A percentile compares a stretch with the other conserved stretches of the same genome.
Evolutionary conservation across 495 filamentous ascomycete genomes (phyloP).

Genomic region (Penicillium pulvis): DNA sequence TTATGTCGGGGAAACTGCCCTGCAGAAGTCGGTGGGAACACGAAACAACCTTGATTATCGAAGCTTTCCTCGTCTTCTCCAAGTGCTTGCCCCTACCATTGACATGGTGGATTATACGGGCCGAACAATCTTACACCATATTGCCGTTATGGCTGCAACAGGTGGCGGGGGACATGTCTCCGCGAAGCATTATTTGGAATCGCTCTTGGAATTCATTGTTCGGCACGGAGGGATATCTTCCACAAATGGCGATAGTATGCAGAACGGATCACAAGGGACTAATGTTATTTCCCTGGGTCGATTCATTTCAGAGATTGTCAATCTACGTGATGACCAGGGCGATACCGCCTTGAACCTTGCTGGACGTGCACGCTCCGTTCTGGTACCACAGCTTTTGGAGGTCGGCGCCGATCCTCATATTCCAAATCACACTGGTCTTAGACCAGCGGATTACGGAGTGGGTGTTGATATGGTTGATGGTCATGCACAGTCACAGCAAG

Average conservation of each 20-base stretch:
- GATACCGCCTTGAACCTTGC: constrained; percentile 95
- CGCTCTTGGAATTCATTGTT: constrained; percentile 89
- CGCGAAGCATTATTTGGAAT: constrained; percentile 91
- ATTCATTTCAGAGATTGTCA: constrained; percentile 96
- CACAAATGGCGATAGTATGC: constrained; percentile 34
- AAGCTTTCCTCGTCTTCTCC: constrained; percentile 81
- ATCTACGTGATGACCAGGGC: constrained; percentile 85
- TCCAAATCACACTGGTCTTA: constrained; percentile 81
- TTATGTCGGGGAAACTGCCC: constrained; percentile 80
- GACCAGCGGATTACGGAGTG: constrained; percentile 89
- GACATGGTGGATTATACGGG: constrained; percentile 86
- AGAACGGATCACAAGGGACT: constrained; percentile 33
- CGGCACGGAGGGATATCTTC: constrained; percentile 68
- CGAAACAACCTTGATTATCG: constrained; percentile 87
- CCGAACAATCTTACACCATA: constrained; percentile 91
- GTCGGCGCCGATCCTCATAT: constrained; percentile 89
- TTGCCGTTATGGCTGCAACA: constrained; percentile 90
- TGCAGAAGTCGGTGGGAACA: constrained; percentile 85
- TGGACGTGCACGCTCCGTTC: constrained; percentile 86
- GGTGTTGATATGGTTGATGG: constrained; percentile 63
- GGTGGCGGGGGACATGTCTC: constrained; percentile 78
- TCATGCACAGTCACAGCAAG: constrained; percentile 50
- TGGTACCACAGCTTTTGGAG: constrained; percentile 90
- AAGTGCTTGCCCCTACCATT: constrained; percentile 86
- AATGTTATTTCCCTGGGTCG: constrained; percentile 79